Percentiles rank a stretch among this genome's conserved stretches.
These are phyloP conservation scores for Colletotrichum agaves DNA, from an alignment of 2,329 filamentous ascomycete genomes.

Conservation along the genomic window DNA sequence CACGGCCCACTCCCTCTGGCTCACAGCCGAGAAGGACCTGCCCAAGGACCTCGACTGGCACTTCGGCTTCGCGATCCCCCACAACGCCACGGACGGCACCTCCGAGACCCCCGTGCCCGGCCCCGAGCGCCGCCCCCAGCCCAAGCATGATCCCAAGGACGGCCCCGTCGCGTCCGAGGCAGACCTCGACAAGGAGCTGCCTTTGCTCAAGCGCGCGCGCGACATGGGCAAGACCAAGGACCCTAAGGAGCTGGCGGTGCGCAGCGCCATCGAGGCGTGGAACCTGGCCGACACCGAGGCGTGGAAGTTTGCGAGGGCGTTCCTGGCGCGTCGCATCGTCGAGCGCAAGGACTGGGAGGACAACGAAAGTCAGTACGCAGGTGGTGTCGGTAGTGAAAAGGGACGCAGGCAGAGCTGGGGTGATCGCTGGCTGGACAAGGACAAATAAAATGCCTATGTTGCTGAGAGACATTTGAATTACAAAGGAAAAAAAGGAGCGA, in stretches of 20 bases:
- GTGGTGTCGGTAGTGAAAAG: constrained; percentile 66
- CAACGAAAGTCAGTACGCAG: constrained; percentile 72
- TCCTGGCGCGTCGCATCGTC: constrained; percentile 68
- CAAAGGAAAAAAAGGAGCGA: neutral
- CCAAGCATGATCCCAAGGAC: constrained; percentile 58
- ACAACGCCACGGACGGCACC: constrained; percentile 61
- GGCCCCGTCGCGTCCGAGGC: constrained; percentile 63
- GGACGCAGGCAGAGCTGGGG: constrained; percentile 47
- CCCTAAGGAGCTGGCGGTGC: constrained; percentile 57
- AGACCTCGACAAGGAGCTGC: constrained; percentile 64
- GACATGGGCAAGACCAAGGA: constrained; percentile 57
- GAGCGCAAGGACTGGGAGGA: constrained; percentile 77
- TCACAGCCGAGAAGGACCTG: constrained; percentile 74
- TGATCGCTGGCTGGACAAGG: constrained; percentile 50
- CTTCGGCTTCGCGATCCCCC: constrained; percentile 85
- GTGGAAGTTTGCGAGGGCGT: constrained; percentile 80
- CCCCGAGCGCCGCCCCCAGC: constrained; percentile 65
- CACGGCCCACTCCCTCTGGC: constrained; percentile 77
- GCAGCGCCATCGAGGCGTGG: constrained; percentile 70
- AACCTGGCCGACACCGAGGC: constrained; percentile 79
- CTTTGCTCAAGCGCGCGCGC: constrained; percentile 59
- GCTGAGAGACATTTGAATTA: neutral
- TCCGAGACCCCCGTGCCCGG: constrained; percentile 68
- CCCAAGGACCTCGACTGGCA: constrained; percentile 86
- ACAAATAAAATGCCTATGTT: neutral